Conservation (phyloP, 305 asterid species). For the Coffea humblotiana region DNA sequence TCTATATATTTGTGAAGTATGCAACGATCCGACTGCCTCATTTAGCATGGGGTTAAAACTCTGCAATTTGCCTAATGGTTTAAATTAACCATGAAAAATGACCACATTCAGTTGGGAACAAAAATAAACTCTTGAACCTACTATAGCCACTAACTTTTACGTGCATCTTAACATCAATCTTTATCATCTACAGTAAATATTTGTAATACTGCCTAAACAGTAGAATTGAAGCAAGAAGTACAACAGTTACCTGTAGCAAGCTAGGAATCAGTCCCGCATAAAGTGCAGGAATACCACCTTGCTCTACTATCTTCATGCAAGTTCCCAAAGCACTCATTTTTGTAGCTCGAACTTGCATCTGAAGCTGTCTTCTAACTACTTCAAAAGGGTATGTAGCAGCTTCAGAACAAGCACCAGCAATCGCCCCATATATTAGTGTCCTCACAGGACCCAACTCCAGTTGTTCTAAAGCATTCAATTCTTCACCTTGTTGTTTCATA, state of each 20-base stretch:
- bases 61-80: background rate
- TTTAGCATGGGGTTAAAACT: background rate
- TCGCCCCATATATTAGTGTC: constrained; percentile 83
- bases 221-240: background rate
- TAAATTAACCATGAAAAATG: background rate
- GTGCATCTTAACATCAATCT: background rate
- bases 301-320: constrained; percentile 70
- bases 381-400: constrained; percentile 99
- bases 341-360: constrained; percentile 83
- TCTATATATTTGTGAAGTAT: background rate
- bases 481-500: constrained; percentile 66
- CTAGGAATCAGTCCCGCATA: constrained; percentile 89
- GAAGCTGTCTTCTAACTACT: constrained; percentile 94
- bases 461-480: constrained; percentile 76
- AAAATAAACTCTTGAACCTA: background rate
- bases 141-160: background rate
- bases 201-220: background rate
- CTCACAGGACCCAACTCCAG: constrained; percentile 80
- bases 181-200: constrained; percentile 1
- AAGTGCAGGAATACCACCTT: constrained; percentile 86
- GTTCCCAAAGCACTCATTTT: constrained; percentile 80
- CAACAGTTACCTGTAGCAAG: constrained; percentile 68
- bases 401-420: constrained; percentile 93
- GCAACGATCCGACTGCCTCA: background rate
- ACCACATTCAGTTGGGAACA: background rate